Evolutionary conservation across 129 eudicot genomes (phyloP).

Genomic region (Chrysanthemum lavandulifolium): DNA sequence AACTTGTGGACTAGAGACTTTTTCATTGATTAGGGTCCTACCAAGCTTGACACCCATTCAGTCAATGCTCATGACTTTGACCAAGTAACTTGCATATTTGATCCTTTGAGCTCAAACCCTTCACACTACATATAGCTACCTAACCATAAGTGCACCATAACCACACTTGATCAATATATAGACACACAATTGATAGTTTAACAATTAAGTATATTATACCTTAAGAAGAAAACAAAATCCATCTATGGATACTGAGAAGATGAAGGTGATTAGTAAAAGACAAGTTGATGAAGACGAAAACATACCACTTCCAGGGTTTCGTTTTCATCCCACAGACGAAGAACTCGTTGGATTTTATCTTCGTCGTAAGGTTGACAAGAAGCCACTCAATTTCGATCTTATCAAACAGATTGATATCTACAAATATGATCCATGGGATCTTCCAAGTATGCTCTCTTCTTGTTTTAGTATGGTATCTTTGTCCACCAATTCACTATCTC

Average conservation of each 20-base stretch:
- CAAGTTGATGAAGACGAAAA: conserved; percentile 65
- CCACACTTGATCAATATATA: background rate
- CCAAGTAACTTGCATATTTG: conserved; percentile 20
- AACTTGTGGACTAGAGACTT: conserved; percentile 39
- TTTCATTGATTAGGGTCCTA: conserved; percentile 5
- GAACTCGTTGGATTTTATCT: conserved; percentile 96
- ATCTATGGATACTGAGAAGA: conserved; percentile 25
- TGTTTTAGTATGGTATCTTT: background rate
- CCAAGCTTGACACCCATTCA: conserved; percentile 24
- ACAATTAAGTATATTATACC: background rate
- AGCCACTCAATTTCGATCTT: conserved; percentile 83
- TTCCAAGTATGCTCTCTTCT: conserved; percentile 58
- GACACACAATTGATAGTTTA: background rate
- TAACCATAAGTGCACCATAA: background rate
- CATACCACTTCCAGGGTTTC: conserved; percentile 81
- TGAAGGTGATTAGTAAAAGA: conserved; percentile 78
- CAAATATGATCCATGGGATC: conserved; percentile 97
- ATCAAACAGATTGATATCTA: conserved; percentile 94
- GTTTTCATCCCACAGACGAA: conserved; percentile 97
- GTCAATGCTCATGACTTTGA: conserved; percentile 52
- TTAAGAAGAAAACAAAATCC: background rate
- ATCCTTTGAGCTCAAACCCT: background rate
- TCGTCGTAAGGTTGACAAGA: conserved; percentile 99
- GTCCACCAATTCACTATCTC: background rate
- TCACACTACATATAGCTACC: background rate